Evolutionary conservation across 768 basidiomycete genomes (phyloP).

Genomic region (Candolleomyces efflorescens): DNA sequence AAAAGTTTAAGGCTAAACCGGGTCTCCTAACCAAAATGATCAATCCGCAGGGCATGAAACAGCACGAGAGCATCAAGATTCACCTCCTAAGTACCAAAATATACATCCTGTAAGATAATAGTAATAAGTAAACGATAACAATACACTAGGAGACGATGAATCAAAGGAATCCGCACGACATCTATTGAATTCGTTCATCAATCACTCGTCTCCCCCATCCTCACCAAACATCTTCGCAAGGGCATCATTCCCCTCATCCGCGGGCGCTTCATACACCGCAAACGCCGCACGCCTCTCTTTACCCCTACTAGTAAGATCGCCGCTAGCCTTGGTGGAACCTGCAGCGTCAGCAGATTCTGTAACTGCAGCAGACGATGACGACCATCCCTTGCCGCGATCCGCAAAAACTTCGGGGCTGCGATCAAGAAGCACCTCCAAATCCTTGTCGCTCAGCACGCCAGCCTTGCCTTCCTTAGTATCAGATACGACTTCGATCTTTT

Average conservation of each 20-base stretch:
- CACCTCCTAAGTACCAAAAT: background rate
- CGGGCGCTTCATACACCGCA: slow-evolving; percentile 71
- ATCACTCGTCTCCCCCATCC: slow-evolving; percentile 18
- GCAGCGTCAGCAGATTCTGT: background rate
- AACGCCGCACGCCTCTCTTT: slow-evolving; percentile 47
- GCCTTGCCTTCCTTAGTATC: slow-evolving; percentile 65
- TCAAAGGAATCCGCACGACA: background rate
- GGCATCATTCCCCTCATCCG: slow-evolving; percentile 60
- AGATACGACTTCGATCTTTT: slow-evolving; percentile 85
- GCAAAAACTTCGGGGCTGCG: slow-evolving; percentile 69
- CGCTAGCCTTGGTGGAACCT: background rate
- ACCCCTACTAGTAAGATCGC: slow-evolving; percentile 21
- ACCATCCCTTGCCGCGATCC: slow-evolving; percentile 73
- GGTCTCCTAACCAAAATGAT: no score
- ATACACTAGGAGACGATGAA: background rate
- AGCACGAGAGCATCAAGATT: background rate
- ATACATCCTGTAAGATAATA: no score
- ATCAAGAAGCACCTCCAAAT: slow-evolving; percentile 79
- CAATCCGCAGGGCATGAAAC: no score
- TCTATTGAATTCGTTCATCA: background rate
- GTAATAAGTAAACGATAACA: background rate
- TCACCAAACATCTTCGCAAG: slow-evolving; percentile 67
- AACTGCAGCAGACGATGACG: slow-evolving; percentile 29
- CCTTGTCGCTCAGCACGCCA: slow-evolving; percentile 75
- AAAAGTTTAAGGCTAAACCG: background rate